Conservation (phyloP, 139 green algal genomes). For the Nannochloris sp. region DNA sequence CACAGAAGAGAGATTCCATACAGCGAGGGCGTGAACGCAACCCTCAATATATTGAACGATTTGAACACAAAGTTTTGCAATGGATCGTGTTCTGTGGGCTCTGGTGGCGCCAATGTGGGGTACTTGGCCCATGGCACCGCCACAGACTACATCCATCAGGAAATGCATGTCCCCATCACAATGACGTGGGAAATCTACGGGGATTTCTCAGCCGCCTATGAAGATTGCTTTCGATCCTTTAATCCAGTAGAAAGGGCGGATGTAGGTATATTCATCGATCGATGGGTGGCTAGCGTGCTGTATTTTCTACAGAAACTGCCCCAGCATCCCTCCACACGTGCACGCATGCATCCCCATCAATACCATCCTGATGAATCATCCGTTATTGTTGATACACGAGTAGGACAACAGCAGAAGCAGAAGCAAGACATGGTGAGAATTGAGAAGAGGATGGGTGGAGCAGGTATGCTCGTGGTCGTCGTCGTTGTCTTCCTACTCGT, state of each 20-base stretch:
- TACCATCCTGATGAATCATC: too few species aligned
- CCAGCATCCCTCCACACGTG: slow-evolving; percentile 38
- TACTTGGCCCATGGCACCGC: slow-evolving; percentile 89
- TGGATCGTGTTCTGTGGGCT: slow-evolving; percentile 64
- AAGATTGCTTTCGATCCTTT: slow-evolving; percentile 97
- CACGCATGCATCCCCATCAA: background rate
- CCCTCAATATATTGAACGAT: slow-evolving; percentile 53
- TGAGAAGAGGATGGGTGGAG: too few species aligned
- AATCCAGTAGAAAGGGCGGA: slow-evolving; percentile 64
- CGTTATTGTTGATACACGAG: too few species aligned
- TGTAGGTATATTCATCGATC: slow-evolving; percentile 32
- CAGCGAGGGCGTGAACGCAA: slow-evolving; percentile 23
- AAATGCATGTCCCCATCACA: slow-evolving; percentile 59
- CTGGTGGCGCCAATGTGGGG: slow-evolving; percentile 84
- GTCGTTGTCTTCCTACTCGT: too few species aligned
- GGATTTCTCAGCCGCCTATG: slow-evolving; percentile 47
- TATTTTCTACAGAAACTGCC: slow-evolving; percentile 57
- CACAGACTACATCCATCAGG: slow-evolving; percentile 91
- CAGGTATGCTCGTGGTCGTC: too few species aligned
- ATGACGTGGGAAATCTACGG: slow-evolving; percentile 98
- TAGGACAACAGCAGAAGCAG: too few species aligned
- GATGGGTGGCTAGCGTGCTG: slow-evolving; percentile 56
- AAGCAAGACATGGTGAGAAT: too few species aligned
- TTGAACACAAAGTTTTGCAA: slow-evolving; percentile 60
- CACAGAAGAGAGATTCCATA: slow-evolving; percentile 48